Percentiles rank a stretch among this genome's conserved stretches.
These are phyloP conservation scores for Thyridium curvatum DNA, from an alignment of 2,329 filamentous ascomycete species.

Conservation along the genomic window DNA sequence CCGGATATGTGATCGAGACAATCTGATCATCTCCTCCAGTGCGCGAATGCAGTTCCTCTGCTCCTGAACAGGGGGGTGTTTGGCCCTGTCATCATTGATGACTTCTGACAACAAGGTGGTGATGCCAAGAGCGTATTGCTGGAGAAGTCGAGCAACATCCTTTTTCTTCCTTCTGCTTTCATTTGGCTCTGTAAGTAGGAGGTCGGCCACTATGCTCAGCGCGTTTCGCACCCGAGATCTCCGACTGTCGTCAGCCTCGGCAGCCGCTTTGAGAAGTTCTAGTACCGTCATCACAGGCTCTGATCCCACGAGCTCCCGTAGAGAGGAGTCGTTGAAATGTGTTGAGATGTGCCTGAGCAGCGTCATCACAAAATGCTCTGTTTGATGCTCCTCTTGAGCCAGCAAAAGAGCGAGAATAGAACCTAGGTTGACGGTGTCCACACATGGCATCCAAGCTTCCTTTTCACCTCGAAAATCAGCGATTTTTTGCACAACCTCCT, in stretches of 20 bases:
- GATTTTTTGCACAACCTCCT: conserved; percentile 74
- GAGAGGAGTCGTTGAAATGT: conserved; percentile 59
- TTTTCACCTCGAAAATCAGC: conserved; percentile 68
- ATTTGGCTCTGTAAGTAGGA: conserved; percentile 10
- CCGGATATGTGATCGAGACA: conserved; percentile 67
- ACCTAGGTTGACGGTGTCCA: conserved; percentile 51
- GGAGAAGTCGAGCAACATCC: conserved; percentile 69
- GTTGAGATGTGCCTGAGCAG: conserved; percentile 63
- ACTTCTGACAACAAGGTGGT: conserved; percentile 75
- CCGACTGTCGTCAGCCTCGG: conserved; percentile 55
- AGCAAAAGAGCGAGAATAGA: conserved; percentile 54
- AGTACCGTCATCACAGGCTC: conserved; percentile 72
- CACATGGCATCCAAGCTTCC: conserved; percentile 50
- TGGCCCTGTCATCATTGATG: conserved; percentile 60
- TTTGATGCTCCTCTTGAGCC: conserved; percentile 45
- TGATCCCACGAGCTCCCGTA: conserved; percentile 64
- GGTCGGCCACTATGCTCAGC: conserved; percentile 35
- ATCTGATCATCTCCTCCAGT: conserved; percentile 79
- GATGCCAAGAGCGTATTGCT: conserved; percentile 78
- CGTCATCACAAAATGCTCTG: conserved; percentile 50
- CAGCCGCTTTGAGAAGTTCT: conserved; percentile 75
- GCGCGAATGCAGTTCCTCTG: conserved; percentile 73
- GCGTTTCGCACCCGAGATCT: conserved; percentile 50
- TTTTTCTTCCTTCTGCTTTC: conserved; percentile 40
- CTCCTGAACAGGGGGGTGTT: conserved; percentile 54